Conservation (phyloP, 192 early-diverging fungal genomes). For the Thoreauomyces humboldtii region DNA sequence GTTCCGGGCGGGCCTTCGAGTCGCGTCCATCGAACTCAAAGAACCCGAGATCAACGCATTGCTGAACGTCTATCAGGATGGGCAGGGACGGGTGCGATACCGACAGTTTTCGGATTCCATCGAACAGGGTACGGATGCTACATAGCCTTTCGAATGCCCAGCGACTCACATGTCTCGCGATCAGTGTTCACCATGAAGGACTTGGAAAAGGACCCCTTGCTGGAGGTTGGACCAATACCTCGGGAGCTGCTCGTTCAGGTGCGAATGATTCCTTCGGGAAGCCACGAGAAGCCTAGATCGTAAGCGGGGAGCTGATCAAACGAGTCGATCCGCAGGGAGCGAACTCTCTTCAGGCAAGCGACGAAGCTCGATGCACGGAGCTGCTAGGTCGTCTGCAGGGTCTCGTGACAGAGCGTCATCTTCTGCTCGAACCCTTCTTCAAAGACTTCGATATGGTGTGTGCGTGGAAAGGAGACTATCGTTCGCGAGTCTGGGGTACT, state of each 20-base stretch:
- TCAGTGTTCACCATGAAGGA: constrained; percentile 53
- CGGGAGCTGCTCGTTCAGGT: constrained; percentile 41
- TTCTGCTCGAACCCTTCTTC: constrained; percentile 50
- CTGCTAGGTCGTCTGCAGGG: constrained; percentile 35
- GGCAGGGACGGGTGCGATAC: constrained; percentile 42
- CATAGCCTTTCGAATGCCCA: no score
- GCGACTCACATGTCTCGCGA: no score
- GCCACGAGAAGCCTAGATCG: no score
- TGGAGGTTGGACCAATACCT: constrained; percentile 45
- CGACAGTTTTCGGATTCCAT: constrained; percentile 44
- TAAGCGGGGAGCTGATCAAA: neutral
- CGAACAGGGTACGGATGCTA: constrained; percentile 35
- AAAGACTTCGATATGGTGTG: constrained; percentile 52
- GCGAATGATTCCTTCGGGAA: neutral
- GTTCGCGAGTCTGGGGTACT: no score
- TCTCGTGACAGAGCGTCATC: constrained; percentile 40
- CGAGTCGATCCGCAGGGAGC: constrained; percentile 15
- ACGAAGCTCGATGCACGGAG: constrained; percentile 42
- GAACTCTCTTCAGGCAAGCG: constrained; percentile 40
- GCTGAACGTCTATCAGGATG: constrained; percentile 33
- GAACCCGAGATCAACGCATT: constrained; percentile 35
- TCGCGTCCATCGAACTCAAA: constrained; percentile 34
- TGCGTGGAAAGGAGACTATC: neutral
- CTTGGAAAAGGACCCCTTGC: constrained; percentile 46
- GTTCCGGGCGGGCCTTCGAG: constrained; percentile 46